Evolutionary conservation across 441 rosid genomes (phyloP).

Genomic region (Adansonia madagascariensis): DNA sequence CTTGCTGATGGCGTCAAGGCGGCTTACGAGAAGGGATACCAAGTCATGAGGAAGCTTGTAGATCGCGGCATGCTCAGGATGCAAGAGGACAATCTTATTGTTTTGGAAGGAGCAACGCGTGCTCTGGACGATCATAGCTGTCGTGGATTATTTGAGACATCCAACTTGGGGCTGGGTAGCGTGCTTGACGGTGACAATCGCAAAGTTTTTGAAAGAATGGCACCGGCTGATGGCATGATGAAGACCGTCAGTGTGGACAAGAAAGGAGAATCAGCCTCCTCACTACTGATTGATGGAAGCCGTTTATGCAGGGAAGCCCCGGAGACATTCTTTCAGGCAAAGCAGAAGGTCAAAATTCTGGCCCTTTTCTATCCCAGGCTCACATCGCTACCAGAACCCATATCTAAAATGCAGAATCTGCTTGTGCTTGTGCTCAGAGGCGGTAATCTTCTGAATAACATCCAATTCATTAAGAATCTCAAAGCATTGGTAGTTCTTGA

Average conservation of each 20-base stretch:
- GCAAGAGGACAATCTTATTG: constrained; percentile 45
- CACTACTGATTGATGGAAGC: constrained; percentile 53
- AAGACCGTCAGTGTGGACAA: constrained; percentile 37
- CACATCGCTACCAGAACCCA: constrained; percentile 4
- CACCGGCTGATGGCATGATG: constrained; percentile 53
- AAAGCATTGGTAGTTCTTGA: constrained; percentile 45
- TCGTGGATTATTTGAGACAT: constrained; percentile 27
- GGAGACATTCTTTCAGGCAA: constrained; percentile 29
- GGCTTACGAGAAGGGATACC: constrained; percentile 53
- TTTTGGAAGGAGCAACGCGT: constrained; percentile 42
- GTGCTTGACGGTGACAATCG: constrained; percentile 33
- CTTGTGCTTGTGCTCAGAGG: constrained; percentile 54
- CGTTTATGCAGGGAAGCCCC: constrained; percentile 30
- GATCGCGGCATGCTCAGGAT: constrained; percentile 48
- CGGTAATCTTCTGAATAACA: constrained; percentile 38
- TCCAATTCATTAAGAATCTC: constrained; percentile 36
- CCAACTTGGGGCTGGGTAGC: constrained; percentile 42
- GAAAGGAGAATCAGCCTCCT: constrained; percentile 30
- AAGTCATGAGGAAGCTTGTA: constrained; percentile 53
- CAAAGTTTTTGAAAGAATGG: constrained; percentile 46
- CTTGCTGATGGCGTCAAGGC: constrained; percentile 38
- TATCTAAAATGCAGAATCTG: constrained; percentile 25
- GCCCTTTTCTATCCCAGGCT: constrained; percentile 47
- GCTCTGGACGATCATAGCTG: constrained; percentile 32
- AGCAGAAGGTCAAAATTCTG: constrained; percentile 44